These are phyloP conservation scores for Eimeria nieschulzi DNA, from an alignment of 169 alveolate species.

Conservation along the genomic window DNA sequence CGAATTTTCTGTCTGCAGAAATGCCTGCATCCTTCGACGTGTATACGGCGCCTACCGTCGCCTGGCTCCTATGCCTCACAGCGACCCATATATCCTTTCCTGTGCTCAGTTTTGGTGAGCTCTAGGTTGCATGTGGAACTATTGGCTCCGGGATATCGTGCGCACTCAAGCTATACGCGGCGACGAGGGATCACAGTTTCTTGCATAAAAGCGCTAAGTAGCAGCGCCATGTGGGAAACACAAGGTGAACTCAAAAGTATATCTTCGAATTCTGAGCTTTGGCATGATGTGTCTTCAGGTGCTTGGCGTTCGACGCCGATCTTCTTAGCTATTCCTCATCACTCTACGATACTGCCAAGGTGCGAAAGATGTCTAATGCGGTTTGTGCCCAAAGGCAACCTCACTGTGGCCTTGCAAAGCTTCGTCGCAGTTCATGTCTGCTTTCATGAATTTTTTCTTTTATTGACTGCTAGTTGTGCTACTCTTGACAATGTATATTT, in stretches of 20 bases:
- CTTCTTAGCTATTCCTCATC: constrained; percentile 11
- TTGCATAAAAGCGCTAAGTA: too few species aligned
- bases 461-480: too few species aligned
- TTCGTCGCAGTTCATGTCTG: not conserved
- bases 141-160: too few species aligned
- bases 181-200: too few species aligned
- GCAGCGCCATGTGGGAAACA: too few species aligned
- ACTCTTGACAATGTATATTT: not conserved
- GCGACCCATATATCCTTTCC: constrained; percentile 42
- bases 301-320: constrained; percentile 53
- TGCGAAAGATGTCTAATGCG: not conserved
- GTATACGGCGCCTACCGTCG: constrained; percentile 46
- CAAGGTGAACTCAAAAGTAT: too few species aligned
- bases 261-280: too few species aligned
- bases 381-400: too few species aligned
- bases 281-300: not conserved
- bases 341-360: constrained; percentile 40
- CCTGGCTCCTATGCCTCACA: constrained; percentile 51
- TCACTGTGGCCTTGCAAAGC: too few species aligned
- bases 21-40: constrained; percentile 46
- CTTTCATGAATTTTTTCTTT: not conserved
- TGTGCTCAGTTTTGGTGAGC: constrained; percentile 59
- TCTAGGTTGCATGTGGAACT: not conserved
- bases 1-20: not conserved
- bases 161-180: too few species aligned